A percentile compares a stretch with the other conserved stretches of the same genome.
Conservation (phyloP, 148 eudicot genomes). For the Chenopodium formosanum region DNA sequence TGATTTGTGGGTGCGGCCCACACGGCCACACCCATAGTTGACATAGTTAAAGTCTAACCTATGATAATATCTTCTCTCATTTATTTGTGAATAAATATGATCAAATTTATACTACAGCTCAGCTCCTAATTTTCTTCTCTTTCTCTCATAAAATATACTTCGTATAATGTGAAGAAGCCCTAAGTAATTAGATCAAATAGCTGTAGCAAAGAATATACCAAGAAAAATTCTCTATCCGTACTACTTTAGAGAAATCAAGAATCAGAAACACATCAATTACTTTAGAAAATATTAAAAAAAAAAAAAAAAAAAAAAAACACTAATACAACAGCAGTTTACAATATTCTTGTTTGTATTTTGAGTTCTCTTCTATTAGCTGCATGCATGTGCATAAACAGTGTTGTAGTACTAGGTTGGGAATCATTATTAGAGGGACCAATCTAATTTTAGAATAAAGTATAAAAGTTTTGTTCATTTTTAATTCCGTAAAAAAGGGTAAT, state of each 20-base stretch:
- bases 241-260: neutral
- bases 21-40: no score
- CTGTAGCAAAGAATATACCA: conserved; percentile 14
- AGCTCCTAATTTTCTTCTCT: no score
- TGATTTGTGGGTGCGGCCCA: no score
- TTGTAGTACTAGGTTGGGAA: conserved; percentile 16
- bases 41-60: no score
- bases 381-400: conserved; percentile 11
- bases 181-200: no score
- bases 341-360: neutral
- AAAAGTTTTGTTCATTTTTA: neutral
- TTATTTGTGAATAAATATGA: no score
- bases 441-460: neutral
- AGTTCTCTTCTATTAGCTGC: neutral
- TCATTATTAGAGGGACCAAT: conserved; percentile 29
- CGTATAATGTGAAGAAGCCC: no score
- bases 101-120: no score
- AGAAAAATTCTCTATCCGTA: neutral
- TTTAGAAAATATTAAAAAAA: neutral
- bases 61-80: no score
- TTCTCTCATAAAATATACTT: no score
- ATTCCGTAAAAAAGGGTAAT: neutral
- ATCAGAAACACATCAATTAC: neutral
- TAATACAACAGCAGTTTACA: neutral
- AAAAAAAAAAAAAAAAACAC: neutral